phyloP scores from a whole-genome alignment of 768 basidiomycete genomes.

The Calocera viscosa region DNA sequence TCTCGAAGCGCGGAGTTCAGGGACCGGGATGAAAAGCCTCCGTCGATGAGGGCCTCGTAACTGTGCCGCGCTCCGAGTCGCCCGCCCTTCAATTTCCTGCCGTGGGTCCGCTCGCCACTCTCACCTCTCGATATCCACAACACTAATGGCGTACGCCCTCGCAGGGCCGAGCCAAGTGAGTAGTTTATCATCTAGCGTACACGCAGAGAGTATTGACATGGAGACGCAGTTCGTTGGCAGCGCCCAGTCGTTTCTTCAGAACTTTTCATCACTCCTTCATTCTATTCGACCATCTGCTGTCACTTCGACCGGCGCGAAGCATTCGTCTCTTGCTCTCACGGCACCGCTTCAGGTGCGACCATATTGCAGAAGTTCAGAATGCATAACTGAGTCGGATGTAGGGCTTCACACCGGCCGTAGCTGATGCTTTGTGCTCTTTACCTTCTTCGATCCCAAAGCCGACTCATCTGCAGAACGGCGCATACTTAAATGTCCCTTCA shows the following conservation, averaged over 20 bases:
- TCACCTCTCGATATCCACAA: neutral
- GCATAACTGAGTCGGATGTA: neutral
- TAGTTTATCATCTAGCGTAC: neutral
- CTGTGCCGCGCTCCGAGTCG: neutral
- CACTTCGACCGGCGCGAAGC: neutral
- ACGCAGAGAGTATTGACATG: neutral
- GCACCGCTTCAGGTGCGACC: neutral
- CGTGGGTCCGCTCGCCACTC: neutral
- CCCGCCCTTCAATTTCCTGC: neutral
- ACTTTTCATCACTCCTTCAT: slow-evolving; percentile 1
- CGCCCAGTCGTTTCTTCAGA: slow-evolving; percentile 1
- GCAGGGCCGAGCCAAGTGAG: slow-evolving; percentile 5
- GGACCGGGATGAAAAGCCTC: neutral
- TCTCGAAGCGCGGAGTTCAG: neutral
- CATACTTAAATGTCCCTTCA: neutral
- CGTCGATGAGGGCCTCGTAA: neutral
- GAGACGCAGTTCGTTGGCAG: neutral
- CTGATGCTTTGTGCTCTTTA: neutral
- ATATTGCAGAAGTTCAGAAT: neutral
- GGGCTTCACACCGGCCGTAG: neutral
- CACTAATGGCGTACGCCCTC: slow-evolving; percentile 2
- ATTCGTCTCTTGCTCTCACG: neutral
- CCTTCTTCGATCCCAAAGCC: neutral
- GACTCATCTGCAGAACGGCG: neutral
- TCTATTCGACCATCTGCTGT: slow-evolving; percentile 5